Percentiles rank a stretch among this genome's conserved stretches.
Conservation (phyloP, 805 yeast genomes). For the Metschnikowia amazonensis region DNA sequence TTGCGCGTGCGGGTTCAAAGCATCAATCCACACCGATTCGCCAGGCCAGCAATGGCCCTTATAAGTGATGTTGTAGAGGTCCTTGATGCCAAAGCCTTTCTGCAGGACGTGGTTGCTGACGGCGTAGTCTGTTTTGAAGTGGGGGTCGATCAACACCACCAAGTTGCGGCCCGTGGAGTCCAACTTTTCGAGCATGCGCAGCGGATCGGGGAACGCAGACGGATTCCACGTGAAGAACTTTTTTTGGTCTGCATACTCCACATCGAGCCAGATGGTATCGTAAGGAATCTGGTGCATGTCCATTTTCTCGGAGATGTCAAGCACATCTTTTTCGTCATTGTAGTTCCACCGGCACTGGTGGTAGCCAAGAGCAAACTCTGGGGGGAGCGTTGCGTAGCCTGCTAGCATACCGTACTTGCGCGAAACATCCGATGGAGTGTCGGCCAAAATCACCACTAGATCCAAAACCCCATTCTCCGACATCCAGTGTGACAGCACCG, state of each 20-base stretch:
- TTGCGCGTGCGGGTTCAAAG: slow-evolving; percentile 61
- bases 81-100: slow-evolving; percentile 43
- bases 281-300: slow-evolving; percentile 75
- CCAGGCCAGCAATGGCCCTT: slow-evolving; percentile 99
- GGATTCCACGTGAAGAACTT: slow-evolving; percentile 91
- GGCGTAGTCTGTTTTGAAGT: slow-evolving; percentile 67
- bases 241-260: slow-evolving; percentile 83
- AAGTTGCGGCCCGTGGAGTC: slow-evolving; percentile 74
- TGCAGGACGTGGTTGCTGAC: slow-evolving; percentile 53
- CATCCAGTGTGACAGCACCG: slow-evolving; percentile 78
- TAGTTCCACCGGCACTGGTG: slow-evolving; percentile 99
- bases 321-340: slow-evolving; percentile 79
- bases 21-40: slow-evolving; percentile 88
- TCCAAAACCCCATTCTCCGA: slow-evolving; percentile 88
- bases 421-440: slow-evolving; percentile 53
- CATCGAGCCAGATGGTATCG: slow-evolving; percentile 92
- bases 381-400: slow-evolving; percentile 74
- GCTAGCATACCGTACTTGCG: slow-evolving; percentile 63
- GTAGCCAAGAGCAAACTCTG: slow-evolving; percentile 75
- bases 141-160: slow-evolving; percentile 89
- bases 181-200: slow-evolving; percentile 58
- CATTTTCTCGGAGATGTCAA: slow-evolving; percentile 64
- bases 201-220: slow-evolving; percentile 70
- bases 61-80: slow-evolving; percentile 48
- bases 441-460: slow-evolving; percentile 61